These are phyloP conservation scores for Gossypium schwendimanii DNA, from an alignment of 441 rosid genomes.

Conservation along the genomic window DNA sequence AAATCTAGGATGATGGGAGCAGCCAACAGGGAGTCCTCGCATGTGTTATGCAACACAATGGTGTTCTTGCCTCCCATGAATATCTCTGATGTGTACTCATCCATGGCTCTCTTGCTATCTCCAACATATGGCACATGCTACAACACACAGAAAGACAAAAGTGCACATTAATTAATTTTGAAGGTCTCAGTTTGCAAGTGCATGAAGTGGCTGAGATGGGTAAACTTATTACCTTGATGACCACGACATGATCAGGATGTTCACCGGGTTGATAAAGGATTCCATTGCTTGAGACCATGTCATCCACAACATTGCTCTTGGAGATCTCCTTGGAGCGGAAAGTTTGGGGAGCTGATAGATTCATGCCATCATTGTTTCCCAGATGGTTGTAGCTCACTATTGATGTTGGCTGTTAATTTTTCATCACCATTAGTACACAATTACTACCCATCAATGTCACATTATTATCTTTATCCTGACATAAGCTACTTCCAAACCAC, in stretches of 20 bases:
- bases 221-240: conserved; percentile 62
- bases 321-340: conserved; percentile 95
- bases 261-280: conserved; percentile 89
- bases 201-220: neutral
- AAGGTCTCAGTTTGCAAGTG: neutral
- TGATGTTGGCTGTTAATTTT: conserved; percentile 69
- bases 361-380: conserved; percentile 98
- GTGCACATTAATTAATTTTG: no score
- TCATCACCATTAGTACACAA: neutral
- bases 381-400: conserved; percentile 95
- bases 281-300: conserved; percentile 88
- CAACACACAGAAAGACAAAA: neutral
- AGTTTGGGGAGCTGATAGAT: conserved; percentile 91
- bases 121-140: conserved; percentile 82
- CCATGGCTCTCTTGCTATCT: conserved; percentile 97
- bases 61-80: conserved; percentile 93
- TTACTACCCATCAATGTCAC: conserved; percentile 3
- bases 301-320: conserved; percentile 90
- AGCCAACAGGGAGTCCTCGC: conserved; percentile 93
- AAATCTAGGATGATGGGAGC: conserved; percentile 92
- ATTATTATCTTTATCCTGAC: neutral
- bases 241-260: conserved; percentile 92
- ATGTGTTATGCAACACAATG: conserved; percentile 85
- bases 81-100: conserved; percentile 91
- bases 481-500: neutral